phyloP scores from a whole-genome alignment of 495 filamentous ascomycete species.

The Penicillium egyptiacum region DNA sequence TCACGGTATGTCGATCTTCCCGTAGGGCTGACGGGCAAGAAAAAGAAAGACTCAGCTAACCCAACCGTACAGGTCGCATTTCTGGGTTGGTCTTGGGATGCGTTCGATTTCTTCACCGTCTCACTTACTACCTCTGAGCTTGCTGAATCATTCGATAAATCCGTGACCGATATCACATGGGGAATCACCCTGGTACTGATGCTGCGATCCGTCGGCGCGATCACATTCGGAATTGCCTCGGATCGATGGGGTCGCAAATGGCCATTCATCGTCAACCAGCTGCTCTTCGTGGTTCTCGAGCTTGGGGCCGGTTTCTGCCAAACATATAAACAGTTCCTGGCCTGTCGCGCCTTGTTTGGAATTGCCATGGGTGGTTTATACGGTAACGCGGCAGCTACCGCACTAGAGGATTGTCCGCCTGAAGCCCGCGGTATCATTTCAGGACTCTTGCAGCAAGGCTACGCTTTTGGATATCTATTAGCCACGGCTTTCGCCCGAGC shows the following conservation, averaged over 20 bases:
- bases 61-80: constrained; percentile 50
- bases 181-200: constrained; percentile 87
- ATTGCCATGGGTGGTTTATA: constrained; percentile 89
- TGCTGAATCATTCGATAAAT: constrained; percentile 62
- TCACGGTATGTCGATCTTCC: constrained; percentile 49
- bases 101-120: constrained; percentile 92
- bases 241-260: constrained; percentile 87
- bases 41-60: not conserved
- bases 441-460: constrained; percentile 84
- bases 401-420: constrained; percentile 78
- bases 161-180: constrained; percentile 81
- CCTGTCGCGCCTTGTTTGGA: constrained; percentile 80
- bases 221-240: constrained; percentile 81
- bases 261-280: constrained; percentile 82
- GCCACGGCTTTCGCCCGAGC: constrained; percentile 74
- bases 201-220: constrained; percentile 82
- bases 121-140: constrained; percentile 70
- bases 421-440: constrained; percentile 74
- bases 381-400: constrained; percentile 83
- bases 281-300: constrained; percentile 79
- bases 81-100: constrained; percentile 78
- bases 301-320: constrained; percentile 76
- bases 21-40: not conserved
- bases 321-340: constrained; percentile 77
- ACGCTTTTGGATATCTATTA: constrained; percentile 83